Conservation (phyloP, 306 rosid genomes). For the Medicago arabica region DNA sequence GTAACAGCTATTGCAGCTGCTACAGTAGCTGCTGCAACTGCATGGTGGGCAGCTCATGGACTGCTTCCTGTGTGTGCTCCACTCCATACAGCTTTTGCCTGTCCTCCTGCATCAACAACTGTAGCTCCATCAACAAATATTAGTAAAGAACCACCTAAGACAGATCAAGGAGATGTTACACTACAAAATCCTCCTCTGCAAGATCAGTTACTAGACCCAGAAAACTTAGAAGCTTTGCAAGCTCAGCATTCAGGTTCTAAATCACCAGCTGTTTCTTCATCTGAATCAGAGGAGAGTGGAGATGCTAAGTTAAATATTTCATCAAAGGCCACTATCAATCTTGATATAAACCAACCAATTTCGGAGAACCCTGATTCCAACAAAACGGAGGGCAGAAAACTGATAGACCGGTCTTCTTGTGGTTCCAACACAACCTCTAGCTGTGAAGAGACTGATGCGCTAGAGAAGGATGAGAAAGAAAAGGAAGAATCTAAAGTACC, state of each 20-base stretch:
- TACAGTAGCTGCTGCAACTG: slow-evolving; percentile 92
- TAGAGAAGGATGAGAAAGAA: slow-evolving; percentile 69
- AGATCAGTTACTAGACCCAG: slow-evolving; percentile 57
- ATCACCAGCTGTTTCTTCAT: slow-evolving; percentile 54
- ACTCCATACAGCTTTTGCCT: slow-evolving; percentile 64
- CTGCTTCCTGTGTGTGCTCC: slow-evolving; percentile 87
- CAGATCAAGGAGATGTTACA: slow-evolving; percentile 54
- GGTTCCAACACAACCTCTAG: slow-evolving; percentile 93
- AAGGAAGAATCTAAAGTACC: slow-evolving; percentile 64
- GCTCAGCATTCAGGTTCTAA: slow-evolving; percentile 64
- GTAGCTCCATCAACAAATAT: slow-evolving; percentile 56
- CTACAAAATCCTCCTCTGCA: slow-evolving; percentile 57
- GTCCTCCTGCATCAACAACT: slow-evolving; percentile 57
- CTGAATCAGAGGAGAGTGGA: slow-evolving; percentile 64
- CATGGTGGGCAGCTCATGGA: slow-evolving; percentile 99
- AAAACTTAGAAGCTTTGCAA: slow-evolving; percentile 58
- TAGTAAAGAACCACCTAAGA: slow-evolving; percentile 51
- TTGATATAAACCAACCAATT: slow-evolving; percentile 52
- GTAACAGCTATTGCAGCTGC: slow-evolving; percentile 84
- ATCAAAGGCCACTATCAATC: slow-evolving; percentile 51
- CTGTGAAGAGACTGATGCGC: slow-evolving; percentile 89
- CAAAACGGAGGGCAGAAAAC: slow-evolving; percentile 58
- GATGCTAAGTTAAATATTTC: slow-evolving; percentile 57
- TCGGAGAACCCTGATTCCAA: slow-evolving; percentile 67
- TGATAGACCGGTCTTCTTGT: slow-evolving; percentile 93